Evolutionary conservation across 106 monocot genomes (phyloP), one percentile per base, ranked within the genome.

Genomic region (Vanilla planifolia): DNA sequence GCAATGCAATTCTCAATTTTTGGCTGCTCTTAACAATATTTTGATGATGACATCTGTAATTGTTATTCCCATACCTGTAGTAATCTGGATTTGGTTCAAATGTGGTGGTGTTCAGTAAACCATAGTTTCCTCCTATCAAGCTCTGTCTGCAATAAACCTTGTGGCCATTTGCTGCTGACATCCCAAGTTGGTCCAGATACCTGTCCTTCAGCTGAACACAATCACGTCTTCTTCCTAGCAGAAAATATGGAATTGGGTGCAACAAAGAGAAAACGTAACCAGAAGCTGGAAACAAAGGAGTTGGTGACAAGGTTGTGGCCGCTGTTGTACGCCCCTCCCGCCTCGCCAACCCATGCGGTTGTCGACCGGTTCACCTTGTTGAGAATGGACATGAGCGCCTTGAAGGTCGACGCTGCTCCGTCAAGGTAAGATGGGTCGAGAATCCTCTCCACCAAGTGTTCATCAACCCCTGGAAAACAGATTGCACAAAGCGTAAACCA

Each of bases 271-370:
- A n/a, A n/a, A n/a, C n/a, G n/a, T n/a, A n/a, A n/a, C n/a, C n/a
- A n/a, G 71, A 93, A 93, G 59, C 93, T 88, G 63, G 67, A 86
- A 16, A 88, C 77, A 68, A 93, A 93, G 51, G 88, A 65, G 64
- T 93, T 82, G 13, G 75, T 83, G 43, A 93, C 81, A 57, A 73
- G 88, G 60, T 84, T 69, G 21, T 44, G 79, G 3, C 92, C 92
- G 25, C 92, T 88, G 46, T 93, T 93, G 69, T 85, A 93, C n/a
- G 88, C 92, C 20, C 92, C 92, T 43, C 92, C 92, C 2, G 92
- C 74, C 42, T 93, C 92, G 14, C 92, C 84, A 13, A 93, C 92
- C 92, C 92, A 93, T n/a, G 92, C 81, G 23, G 68, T 71, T 0
- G 75, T n/a, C 11, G 68, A 59, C 10, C 84, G 74, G 14, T 76